phyloP scores from a whole-genome alignment of 352 stramenopile species.

The Nothophytophthora sp. region DNA sequence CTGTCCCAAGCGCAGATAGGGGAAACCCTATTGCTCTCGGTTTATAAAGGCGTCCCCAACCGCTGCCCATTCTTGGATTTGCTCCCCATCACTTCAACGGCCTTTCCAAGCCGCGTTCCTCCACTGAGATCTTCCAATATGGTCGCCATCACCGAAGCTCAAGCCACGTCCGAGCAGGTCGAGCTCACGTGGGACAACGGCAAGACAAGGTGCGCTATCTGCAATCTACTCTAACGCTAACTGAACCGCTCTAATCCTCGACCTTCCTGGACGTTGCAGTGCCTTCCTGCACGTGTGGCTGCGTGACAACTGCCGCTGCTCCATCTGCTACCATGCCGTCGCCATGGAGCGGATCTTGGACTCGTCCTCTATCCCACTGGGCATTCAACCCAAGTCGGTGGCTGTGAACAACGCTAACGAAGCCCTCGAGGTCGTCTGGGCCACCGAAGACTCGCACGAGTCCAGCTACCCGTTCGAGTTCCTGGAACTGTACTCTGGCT shows the following conservation, averaged over 20 bases:
- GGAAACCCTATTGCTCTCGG: not conserved
- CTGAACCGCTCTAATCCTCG: not conserved
- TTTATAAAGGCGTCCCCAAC: not conserved
- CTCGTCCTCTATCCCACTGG: constrained; percentile 18
- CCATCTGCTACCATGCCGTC: constrained; percentile 27
- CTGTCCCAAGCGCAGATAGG: too few relatives aligned
- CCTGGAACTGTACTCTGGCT: constrained; percentile 20
- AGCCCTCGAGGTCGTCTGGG: constrained; percentile 18
- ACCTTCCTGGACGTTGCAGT: constrained; percentile 1
- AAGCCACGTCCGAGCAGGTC: constrained; percentile 6
- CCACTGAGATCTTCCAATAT: too few relatives aligned
- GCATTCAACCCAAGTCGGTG: constrained; percentile 16
- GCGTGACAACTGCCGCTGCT: constrained; percentile 34
- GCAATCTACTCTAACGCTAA: not conserved
- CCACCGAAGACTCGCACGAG: constrained; percentile 10
- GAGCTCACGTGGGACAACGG: constrained; percentile 19
- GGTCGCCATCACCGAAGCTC: constrained; percentile 3
- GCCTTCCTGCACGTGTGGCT: constrained; percentile 30
- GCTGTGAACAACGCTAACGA: constrained; percentile 5
- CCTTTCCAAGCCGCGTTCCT: not conserved
- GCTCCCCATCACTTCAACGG: not conserved
- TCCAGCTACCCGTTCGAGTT: constrained; percentile 24
- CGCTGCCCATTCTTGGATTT: not conserved
- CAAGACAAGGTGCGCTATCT: constrained; percentile 11
- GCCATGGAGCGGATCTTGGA: constrained; percentile 32